Evolutionary conservation across 192 early-diverging fungal genomes (phyloP).

Genomic region (Linnemannia zychae): DNA sequence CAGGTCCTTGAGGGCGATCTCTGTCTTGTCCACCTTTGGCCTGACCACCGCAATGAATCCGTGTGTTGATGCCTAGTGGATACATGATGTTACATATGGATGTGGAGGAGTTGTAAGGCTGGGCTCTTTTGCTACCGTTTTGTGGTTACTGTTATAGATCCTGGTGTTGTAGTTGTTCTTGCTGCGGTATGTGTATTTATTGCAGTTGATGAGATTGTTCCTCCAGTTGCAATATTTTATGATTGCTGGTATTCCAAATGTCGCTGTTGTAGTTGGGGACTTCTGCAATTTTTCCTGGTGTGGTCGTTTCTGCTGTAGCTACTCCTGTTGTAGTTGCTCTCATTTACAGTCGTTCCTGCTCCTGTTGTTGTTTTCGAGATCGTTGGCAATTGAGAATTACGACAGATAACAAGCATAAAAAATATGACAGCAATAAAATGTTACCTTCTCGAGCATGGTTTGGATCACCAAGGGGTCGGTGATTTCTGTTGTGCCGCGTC

Average conservation of each 20-base stretch:
- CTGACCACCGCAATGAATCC: slow-evolving; percentile 51
- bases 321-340: too few species aligned
- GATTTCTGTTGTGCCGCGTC: slow-evolving; percentile 11
- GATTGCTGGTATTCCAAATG: not conserved
- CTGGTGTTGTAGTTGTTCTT: too few species aligned
- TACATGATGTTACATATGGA: not conserved
- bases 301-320: too few species aligned
- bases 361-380: not conserved
- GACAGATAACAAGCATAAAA: too few species aligned
- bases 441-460: slow-evolving; percentile 48
- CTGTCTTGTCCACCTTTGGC: slow-evolving; percentile 45
- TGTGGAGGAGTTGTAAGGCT: too few species aligned
- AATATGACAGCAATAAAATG: not conserved
- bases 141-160: not conserved
- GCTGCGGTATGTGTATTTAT: too few species aligned
- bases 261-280: too few species aligned
- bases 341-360: not conserved
- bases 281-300: too few species aligned
- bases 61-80: slow-evolving; percentile 45
- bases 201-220: too few species aligned
- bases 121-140: not conserved
- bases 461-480: slow-evolving; percentile 31
- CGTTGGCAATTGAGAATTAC: not conserved
- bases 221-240: too few species aligned
- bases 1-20: slow-evolving; percentile 33